These are phyloP conservation scores for Exophiala aquamarina DNA, from an alignment of 2,329 filamentous ascomycete genomes.

Conservation along the genomic window DNA sequence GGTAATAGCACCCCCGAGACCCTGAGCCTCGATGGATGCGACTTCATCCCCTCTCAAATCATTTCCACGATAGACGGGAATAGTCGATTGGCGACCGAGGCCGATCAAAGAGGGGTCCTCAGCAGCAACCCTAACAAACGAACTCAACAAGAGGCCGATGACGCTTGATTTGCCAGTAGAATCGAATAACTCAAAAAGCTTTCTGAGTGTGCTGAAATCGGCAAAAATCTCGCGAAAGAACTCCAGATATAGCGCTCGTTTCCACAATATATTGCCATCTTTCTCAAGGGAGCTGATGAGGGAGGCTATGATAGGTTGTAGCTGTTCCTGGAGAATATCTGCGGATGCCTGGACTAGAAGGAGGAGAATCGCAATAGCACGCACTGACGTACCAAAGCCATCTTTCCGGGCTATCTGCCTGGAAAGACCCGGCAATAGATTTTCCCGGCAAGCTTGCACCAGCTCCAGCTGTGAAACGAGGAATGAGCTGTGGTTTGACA, in stretches of 20 bases:
- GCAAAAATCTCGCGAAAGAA: slow-evolving; percentile 83
- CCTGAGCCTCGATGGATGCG: slow-evolving; percentile 84
- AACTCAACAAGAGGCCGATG: slow-evolving; percentile 77
- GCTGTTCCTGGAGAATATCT: slow-evolving; percentile 52
- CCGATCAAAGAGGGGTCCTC: slow-evolving; percentile 90
- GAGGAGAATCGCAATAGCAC: slow-evolving; percentile 17
- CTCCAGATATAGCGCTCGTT: slow-evolving; percentile 85
- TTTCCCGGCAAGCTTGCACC: slow-evolving; percentile 72
- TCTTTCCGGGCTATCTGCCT: slow-evolving; percentile 19
- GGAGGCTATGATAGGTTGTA: slow-evolving; percentile 76
- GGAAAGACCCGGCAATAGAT: slow-evolving; percentile 33
- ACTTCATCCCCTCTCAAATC: slow-evolving; percentile 52
- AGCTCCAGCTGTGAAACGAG: slow-evolving; percentile 80
- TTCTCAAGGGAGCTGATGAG: slow-evolving; percentile 86
- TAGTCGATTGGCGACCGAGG: slow-evolving; percentile 81
- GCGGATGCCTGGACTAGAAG: slow-evolving; percentile 12
- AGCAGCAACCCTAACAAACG: slow-evolving; percentile 87
- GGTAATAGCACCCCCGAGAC: slow-evolving; percentile 83
- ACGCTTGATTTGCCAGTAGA: slow-evolving; percentile 68
- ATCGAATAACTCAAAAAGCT: slow-evolving; percentile 81
- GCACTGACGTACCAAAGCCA: slow-evolving; percentile 20
- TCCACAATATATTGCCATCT: slow-evolving; percentile 77
- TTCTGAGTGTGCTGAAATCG: slow-evolving; percentile 73
- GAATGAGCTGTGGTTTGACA: slow-evolving; percentile 80
- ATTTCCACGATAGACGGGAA: slow-evolving; percentile 64